A percentile compares a stretch with the other conserved stretches of the same genome.
These are phyloP conservation scores for Carex myosuroides DNA, from an alignment of 176 grass and related monocot genomes.

Conservation along the genomic window DNA sequence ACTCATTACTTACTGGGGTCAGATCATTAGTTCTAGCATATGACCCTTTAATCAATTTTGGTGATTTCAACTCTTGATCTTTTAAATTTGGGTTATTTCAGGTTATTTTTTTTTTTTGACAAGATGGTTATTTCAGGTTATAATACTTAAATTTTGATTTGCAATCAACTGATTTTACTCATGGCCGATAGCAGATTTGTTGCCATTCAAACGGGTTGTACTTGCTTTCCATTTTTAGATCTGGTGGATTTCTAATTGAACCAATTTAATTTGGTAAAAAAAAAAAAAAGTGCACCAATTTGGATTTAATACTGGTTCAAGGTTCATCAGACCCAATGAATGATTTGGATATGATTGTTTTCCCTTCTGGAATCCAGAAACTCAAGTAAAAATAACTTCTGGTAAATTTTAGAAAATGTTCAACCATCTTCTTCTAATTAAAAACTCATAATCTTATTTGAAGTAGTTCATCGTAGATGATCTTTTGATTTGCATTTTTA, in stretches of 20 bases:
- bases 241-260: neutral
- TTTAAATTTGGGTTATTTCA: neutral
- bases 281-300: neutral
- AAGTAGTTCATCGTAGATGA: neutral
- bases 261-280: neutral
- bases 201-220: neutral
- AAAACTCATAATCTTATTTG: neutral
- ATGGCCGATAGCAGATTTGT: neutral
- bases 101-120: neutral
- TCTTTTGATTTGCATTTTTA: neutral
- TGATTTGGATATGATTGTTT: neutral
- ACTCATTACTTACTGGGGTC: too few relatives aligned
- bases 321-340: neutral
- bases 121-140: neutral
- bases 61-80: too few relatives aligned
- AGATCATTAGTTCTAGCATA: neutral
- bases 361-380: neutral
- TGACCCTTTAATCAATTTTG: neutral
- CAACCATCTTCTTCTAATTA: neutral
- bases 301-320: neutral
- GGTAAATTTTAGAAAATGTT: neutral
- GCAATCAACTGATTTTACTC: neutral
- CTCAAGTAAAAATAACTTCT: neutral
- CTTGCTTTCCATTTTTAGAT: neutral
- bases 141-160: neutral